Evolutionary conservation across 1,139 yeast genomes (phyloP).

Genomic region (Pneumocystis murina): DNA sequence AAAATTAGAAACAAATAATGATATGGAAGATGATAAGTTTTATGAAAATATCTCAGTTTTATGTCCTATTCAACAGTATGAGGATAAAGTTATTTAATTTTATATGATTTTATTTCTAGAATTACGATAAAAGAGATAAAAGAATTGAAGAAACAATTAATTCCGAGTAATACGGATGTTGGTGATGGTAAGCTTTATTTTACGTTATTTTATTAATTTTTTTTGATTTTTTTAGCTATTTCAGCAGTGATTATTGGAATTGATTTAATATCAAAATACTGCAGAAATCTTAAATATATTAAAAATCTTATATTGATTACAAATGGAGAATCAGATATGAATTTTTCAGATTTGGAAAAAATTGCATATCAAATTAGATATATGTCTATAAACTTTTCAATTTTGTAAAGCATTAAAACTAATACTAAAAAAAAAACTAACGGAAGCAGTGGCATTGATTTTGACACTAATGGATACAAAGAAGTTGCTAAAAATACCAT

Average conservation of each 20-base stretch:
- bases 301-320: conserved; percentile 35
- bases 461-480: conserved; percentile 19
- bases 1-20: conserved; percentile 10
- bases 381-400: conserved; percentile 16
- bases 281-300: conserved; percentile 24
- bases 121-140: conserved; percentile 20
- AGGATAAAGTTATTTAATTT: not conserved
- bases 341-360: conserved; percentile 13
- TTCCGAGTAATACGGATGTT: conserved; percentile 19
- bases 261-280: conserved; percentile 21
- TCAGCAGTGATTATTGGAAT: conserved; percentile 24
- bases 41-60: conserved; percentile 13
- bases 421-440: not conserved
- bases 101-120: not conserved
- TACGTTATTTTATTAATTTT: not conserved
- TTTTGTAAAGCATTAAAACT: conserved; percentile 13
- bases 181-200: conserved; percentile 17
- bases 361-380: conserved; percentile 15
- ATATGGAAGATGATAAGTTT: conserved; percentile 8
- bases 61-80: conserved; percentile 11
- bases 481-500: conserved; percentile 18
- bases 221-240: conserved; percentile 13
- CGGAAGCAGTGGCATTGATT: conserved; percentile 24
- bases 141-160: conserved; percentile 17
- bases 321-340: conserved; percentile 22